Base-by-base conservation (phyloP, 2,329 filamentous ascomycete genomes). In the Diaporthe australafricana region DNA sequence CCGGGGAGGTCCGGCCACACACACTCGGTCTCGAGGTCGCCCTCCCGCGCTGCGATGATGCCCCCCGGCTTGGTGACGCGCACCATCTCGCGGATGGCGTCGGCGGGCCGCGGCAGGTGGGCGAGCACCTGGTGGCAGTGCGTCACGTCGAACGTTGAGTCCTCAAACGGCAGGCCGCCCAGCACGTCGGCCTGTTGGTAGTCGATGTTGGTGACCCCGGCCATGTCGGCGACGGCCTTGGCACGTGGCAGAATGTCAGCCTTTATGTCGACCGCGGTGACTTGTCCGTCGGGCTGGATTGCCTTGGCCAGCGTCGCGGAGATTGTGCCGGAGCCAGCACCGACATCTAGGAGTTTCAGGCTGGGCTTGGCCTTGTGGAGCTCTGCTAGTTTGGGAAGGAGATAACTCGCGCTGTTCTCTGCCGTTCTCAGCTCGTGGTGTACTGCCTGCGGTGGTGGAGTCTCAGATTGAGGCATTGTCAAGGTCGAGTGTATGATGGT, bases 241-340 rank as follows among this genome's bases (percentile, higher is more conserved):
- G 84, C 84, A 47, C 80, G 82, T 20, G 80, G 71, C 40, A 87
- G 78, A 45, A 86, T 84, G 20, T 82, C 80, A 42, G 79, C 71
- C 3, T 82, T 84, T 40, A 84, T 78, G 75, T 87, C 85, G 68
- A 83, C 81, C 66, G 81, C 85, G 70, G 81, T 83, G 42, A 87
- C 80, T 47, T 80, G 78, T 71, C 84, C 84, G 68, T 81, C 70
- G 3, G 85, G 84, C 38, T 68, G 48, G 8, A 85, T 79, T 72
- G 81, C 81, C 22, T 80, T 76, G 1, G 84, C 83, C 11, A 87
- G 77, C 8, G 83, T 83, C 11, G 80, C 78, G 2, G 84, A 83
- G 74, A 87, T 87, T 42, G 83, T 85, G n/a, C 85, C 85, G 5
- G 85, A 84, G 1, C 85, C 85, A 50, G 83, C 83, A 50, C 85